A percentile compares a stretch with the other conserved stretches of the same genome.
phyloP scores from a whole-genome alignment of 257 asterid genomes.

The Fraxinus quadrangulata region DNA sequence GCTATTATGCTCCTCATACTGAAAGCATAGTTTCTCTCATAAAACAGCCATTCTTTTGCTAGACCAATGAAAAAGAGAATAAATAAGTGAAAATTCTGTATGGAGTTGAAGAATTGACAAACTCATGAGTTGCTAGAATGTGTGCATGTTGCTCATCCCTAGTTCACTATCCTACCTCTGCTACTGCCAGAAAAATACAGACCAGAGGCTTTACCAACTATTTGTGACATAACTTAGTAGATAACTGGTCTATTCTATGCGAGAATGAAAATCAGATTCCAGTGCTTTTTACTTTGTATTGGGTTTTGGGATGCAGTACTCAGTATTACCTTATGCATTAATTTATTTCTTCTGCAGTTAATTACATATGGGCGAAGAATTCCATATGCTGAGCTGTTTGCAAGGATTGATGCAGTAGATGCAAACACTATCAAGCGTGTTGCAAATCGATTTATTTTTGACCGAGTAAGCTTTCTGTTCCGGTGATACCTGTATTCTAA shows the following conservation, averaged over 20 bases:
- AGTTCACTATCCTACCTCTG: background rate
- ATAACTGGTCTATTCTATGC: background rate
- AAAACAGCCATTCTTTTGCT: background rate
- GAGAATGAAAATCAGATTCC: background rate
- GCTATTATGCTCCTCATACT: background rate
- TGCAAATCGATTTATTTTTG: slow-evolving; percentile 81
- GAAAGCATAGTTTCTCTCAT: background rate
- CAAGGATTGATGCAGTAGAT: slow-evolving; percentile 91
- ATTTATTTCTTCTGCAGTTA: slow-evolving; percentile 53
- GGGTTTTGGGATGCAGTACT: background rate
- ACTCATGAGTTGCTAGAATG: background rate
- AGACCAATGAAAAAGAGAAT: background rate
- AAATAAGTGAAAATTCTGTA: background rate
- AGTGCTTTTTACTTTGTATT: background rate
- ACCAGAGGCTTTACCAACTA: background rate
- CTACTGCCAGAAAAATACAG: background rate
- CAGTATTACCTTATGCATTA: background rate
- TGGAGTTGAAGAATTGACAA: background rate
- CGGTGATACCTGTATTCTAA: background rate
- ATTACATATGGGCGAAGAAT: slow-evolving; percentile 95
- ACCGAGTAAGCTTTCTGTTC: slow-evolving; percentile 52
- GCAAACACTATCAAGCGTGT: slow-evolving; percentile 84
- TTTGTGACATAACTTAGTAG: background rate
- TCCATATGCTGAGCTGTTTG: slow-evolving; percentile 84
- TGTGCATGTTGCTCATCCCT: background rate